A percentile compares a stretch with the other conserved stretches of the same genome.
These are phyloP conservation scores for Rhizophagus prolifer DNA, from an alignment of 192 early-diverging fungal genomes.

Conservation along the genomic window DNA sequence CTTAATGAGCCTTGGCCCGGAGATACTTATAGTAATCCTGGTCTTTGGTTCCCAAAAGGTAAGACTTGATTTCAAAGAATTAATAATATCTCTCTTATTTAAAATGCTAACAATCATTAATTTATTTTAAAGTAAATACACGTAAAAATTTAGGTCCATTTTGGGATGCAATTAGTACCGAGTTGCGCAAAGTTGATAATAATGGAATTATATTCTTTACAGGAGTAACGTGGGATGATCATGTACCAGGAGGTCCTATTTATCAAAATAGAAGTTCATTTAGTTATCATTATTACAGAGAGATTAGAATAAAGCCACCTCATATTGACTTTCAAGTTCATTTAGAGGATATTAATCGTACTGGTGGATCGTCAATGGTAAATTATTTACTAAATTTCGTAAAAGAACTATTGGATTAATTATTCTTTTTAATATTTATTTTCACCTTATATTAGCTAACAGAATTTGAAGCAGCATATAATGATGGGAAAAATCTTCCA, in stretches of 20 bases:
- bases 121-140: constrained; percentile 33
- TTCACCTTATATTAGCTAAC: constrained; percentile 46
- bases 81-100: not conserved
- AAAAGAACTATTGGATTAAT: too few relatives aligned
- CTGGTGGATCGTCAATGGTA: not conserved
- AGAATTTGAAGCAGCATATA: constrained; percentile 55
- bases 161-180: constrained; percentile 47
- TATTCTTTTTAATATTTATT: constrained; percentile 34
- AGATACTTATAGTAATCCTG: constrained; percentile 44
- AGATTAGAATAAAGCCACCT: constrained; percentile 44
- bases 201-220: constrained; percentile 58
- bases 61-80: not conserved
- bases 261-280: constrained; percentile 42
- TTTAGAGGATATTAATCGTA: constrained; percentile 42
- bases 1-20: constrained; percentile 66
- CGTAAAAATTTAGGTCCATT: constrained; percentile 49
- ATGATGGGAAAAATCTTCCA: constrained; percentile 31
- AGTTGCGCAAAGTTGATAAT: constrained; percentile 53
- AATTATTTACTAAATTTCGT: not conserved
- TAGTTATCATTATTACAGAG: constrained; percentile 55
- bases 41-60: constrained; percentile 43
- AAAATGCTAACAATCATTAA: not conserved
- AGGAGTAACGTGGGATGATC: constrained; percentile 54
- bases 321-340: constrained; percentile 42
- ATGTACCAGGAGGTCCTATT: constrained; percentile 52